Evolutionary conservation across 2,329 filamentous ascomycete genomes (phyloP), one percentile per base, ranked within the genome.

Genomic region (Fusarium caatingaense): DNA sequence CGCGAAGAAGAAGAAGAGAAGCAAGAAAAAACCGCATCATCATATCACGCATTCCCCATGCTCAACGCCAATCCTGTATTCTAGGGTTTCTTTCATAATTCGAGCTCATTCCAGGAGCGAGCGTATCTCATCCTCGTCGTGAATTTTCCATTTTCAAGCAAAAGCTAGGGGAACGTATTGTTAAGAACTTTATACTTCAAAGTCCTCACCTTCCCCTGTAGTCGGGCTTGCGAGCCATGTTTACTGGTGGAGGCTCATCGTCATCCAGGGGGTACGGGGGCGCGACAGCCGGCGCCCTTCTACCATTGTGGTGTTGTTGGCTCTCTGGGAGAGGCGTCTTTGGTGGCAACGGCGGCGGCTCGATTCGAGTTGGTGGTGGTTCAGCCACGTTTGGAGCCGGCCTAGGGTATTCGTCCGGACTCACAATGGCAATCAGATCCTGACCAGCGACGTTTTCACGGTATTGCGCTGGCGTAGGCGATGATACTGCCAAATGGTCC

Each of bases 201-300:
- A 5, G 21, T 6, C 34, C 21, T 62, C 51, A 73, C 55, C 86
- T 81, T 45, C 84, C 82, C 60, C 83, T 85, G 73, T 91, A 93
- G 50, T 92, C 91, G 2, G 95, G 95, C 79, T 98, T 98, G 72
- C 91, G 89, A 46, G 92, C 90, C 86, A 93, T 92, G 75, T 97
- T 97, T 10, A 97, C 93, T 9, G 88, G 84, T 5, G 95, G 95
- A 20, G 95, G 94, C 28, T 92, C 91, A 27, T 91, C 92, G 74
- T 97, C 92, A 46, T 90, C 90, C 49, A 93, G 81, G 0, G 95
- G 95, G 78, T 98, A 98, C 1, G 94, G 94, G 34, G 93, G 85
- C 11, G 83, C 78, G 2, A 78, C 67, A 8, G 77, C 74, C 63
- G 81, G 75, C 64, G 80, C 73, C 69, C 82, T 74, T 66, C 77